Base-by-base conservation (phyloP, 148 eudicot species). In the Rhododendron mucronatum region DNA sequence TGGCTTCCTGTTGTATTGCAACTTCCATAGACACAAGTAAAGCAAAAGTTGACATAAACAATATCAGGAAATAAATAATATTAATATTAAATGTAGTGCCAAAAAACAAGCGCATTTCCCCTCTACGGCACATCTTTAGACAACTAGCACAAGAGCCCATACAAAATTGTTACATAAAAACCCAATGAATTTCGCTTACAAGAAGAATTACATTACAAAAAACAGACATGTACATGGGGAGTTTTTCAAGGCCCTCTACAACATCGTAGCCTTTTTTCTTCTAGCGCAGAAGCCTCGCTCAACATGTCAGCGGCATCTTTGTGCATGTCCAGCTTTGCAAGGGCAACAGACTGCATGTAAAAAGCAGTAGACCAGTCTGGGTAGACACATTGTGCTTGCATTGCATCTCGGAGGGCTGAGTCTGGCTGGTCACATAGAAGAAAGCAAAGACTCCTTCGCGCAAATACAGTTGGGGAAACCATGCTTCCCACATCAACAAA, bases 361-460 rank as follows among this genome's bases (percentile, higher is more conserved):
- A 96, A 96, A 37, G 99, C 98, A 9, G 99, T 95, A 20, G 99
- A 91, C 98, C 99, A 96, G 47, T 95, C 99, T 1, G 98, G 95
- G 80, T 93, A 93, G 9, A 95, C 90, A 47, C 96, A 93, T 83
- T 96, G 98, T 45, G 99, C 99, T 90, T 96, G 99, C 99, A 96
- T 96, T 41, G 96, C 99, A 65, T 96, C 98, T 83, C 99, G 86
- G 41, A 96, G 91, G 84, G 98, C 99, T 14, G 99, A 95, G 85
- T 96, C 98, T 37, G 99, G 95, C 84, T 96, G 98, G 86, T 96
- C 99, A 65, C 92, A 91, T 80, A 96, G 91, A 80, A 96, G 95
- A 85, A 93, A 86, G 86, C 99, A 93, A 3, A 96, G 92, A 88
- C 98, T 94, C 61, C 98, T 86, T 35, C 99, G 90, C n/a, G 98